A percentile compares a stretch with the other conserved stretches of the same genome.
phyloP scores from a whole-genome alignment of 805 yeast species.

The Suhomyces sp. region DNA sequence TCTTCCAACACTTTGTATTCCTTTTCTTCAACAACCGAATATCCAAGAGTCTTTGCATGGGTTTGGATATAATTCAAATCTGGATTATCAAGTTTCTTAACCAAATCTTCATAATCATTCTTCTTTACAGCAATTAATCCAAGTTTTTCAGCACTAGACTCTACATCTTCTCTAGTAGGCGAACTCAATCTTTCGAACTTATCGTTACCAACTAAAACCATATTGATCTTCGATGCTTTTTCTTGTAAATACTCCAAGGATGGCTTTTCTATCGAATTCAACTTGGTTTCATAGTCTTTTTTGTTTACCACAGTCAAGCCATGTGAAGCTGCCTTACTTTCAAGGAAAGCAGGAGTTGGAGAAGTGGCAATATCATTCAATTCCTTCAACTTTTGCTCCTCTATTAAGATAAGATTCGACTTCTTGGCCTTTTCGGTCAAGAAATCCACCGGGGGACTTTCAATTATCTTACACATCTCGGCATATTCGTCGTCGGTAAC shows the following conservation, averaged over 20 bases:
- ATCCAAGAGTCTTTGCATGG: constrained; percentile 13
- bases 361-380: constrained; percentile 8
- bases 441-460: constrained; percentile 21
- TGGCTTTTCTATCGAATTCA: constrained; percentile 16
- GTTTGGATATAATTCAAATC: constrained; percentile 12
- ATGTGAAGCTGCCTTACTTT: constrained; percentile 24
- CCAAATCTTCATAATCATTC: constrained; percentile 4
- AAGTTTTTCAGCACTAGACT: constrained; percentile 9
- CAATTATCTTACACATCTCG: constrained; percentile 8
- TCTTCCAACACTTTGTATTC: background rate
- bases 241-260: constrained; percentile 10
- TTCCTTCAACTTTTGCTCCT: constrained; percentile 10
- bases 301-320: constrained; percentile 12
- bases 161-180: constrained; percentile 24
- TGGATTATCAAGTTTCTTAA: constrained; percentile 13
- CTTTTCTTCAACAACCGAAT: constrained; percentile 1
- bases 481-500: constrained; percentile 4
- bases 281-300: constrained; percentile 10
- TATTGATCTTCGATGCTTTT: constrained; percentile 12
- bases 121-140: constrained; percentile 5
- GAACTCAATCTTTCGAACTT: constrained; percentile 13
- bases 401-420: constrained; percentile 8
- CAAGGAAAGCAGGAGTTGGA: constrained; percentile 29
- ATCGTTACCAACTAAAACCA: constrained; percentile 5
- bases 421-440: constrained; percentile 10